Percentiles rank a stretch among this genome's conserved stretches.
Evolutionary conservation across 805 yeast species (phyloP).

Genomic region (Candida morakotiae): DNA sequence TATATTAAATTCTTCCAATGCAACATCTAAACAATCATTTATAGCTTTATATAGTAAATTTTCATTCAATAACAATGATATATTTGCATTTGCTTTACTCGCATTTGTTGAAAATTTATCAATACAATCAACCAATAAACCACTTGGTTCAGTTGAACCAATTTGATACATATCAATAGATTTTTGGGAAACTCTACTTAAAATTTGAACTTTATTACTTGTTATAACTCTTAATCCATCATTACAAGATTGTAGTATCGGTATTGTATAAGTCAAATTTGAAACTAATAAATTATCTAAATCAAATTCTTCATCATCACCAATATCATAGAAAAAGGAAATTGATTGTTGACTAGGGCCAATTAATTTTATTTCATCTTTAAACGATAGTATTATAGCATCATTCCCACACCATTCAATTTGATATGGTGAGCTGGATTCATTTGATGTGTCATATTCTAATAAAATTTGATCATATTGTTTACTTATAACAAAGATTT

Average conservation of each 20-base stretch:
- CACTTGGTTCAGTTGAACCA: conserved; percentile 81
- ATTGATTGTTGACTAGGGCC: conserved; percentile 66
- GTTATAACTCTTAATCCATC: conserved; percentile 77
- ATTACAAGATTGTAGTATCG: conserved; percentile 45
- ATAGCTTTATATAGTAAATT: conserved; percentile 56
- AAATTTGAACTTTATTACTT: conserved; percentile 50
- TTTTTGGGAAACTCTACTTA: conserved; percentile 56
- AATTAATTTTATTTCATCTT: conserved; percentile 62
- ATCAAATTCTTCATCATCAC: conserved; percentile 26
- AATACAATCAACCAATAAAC: conserved; percentile 76
- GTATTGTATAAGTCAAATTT: conserved; percentile 27
- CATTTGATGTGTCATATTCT: conserved; percentile 41
- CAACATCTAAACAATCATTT: conserved; percentile 65
- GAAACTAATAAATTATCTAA: conserved; percentile 10
- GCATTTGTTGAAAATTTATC: conserved; percentile 58
- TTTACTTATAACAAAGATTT: conserved; percentile 47
- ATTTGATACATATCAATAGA: conserved; percentile 66
- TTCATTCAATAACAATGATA: conserved; percentile 47
- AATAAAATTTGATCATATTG: conserved; percentile 42
- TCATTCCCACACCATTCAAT: conserved; percentile 86
- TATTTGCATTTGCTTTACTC: conserved; percentile 77
- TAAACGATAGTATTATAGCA: conserved; percentile 61
- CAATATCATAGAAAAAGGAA: conserved; percentile 47
- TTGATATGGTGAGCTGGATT: conserved; percentile 37
- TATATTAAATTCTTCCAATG: conserved; percentile 72